Evolutionary conservation across 2,329 filamentous ascomycete species (phyloP).

Genomic region (Talaromyces piceae): DNA sequence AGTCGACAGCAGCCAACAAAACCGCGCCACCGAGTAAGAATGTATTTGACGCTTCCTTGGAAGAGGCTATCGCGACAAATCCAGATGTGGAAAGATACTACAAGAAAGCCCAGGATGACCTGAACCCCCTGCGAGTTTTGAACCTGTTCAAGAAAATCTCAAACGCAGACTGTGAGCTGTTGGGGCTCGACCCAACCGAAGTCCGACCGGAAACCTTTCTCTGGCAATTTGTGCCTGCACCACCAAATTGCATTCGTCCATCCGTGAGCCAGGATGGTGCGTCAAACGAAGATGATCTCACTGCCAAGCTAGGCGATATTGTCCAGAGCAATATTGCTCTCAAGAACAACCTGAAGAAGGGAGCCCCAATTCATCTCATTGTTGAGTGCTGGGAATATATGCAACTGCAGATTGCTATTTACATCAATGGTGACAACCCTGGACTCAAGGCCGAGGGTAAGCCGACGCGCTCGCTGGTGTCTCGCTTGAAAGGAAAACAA

Average conservation of each 20-base stretch:
- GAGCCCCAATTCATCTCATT: slow-evolving; percentile 76
- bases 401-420: slow-evolving; percentile 91
- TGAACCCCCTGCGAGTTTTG: slow-evolving; percentile 80
- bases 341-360: slow-evolving; percentile 71
- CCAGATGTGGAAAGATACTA: slow-evolving; percentile 83
- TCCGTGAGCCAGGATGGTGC: slow-evolving; percentile 89
- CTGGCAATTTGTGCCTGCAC: slow-evolving; percentile 92
- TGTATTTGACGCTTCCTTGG: slow-evolving; percentile 78
- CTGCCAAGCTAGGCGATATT: slow-evolving; percentile 94
- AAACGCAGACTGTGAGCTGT: slow-evolving; percentile 77
- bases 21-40: slow-evolving; percentile 72
- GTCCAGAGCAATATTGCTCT: slow-evolving; percentile 87
- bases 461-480: slow-evolving; percentile 85
- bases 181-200: slow-evolving; percentile 79
- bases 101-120: slow-evolving; percentile 85
- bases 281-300: slow-evolving; percentile 93
- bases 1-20: slow-evolving; percentile 81
- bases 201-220: slow-evolving; percentile 93
- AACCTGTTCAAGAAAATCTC: slow-evolving; percentile 88
- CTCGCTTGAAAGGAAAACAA: slow-evolving; percentile 93
- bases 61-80: slow-evolving; percentile 67
- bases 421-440: slow-evolving; percentile 94
- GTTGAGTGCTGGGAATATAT: slow-evolving; percentile 99
- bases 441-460: slow-evolving; percentile 86
- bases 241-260: slow-evolving; percentile 87